These are phyloP conservation scores for Samsoniella hepiali DNA, from an alignment of 2,329 filamentous ascomycete species.

Conservation along the genomic window DNA sequence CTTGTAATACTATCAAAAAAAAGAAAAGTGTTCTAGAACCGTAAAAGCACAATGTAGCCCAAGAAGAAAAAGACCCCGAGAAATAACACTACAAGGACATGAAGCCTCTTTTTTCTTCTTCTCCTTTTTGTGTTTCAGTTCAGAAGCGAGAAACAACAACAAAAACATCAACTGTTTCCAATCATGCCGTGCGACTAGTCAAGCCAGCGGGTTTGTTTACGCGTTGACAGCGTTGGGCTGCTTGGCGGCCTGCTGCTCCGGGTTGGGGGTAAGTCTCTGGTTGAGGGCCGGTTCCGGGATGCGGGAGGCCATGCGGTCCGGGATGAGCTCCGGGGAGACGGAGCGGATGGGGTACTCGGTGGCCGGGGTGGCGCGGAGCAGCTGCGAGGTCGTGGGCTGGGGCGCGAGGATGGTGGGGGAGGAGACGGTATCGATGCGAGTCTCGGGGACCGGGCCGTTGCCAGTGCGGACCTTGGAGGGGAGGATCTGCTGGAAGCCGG, in stretches of 20 bases:
- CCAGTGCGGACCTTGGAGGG: conserved; percentile 55
- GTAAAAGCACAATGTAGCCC: neutral
- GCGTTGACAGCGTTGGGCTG: conserved; percentile 28
- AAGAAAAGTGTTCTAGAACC: neutral
- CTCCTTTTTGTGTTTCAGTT: neutral
- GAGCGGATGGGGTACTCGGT: conserved; percentile 54
- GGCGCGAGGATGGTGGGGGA: conserved; percentile 49
- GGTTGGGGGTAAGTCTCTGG: conserved; percentile 46
- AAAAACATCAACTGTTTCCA: neutral
- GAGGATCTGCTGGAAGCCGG: conserved; percentile 57
- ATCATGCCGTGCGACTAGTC: neutral
- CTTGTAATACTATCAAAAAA: neutral
- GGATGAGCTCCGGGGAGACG: conserved; percentile 57
- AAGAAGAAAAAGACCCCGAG: neutral
- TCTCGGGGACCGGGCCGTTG: conserved; percentile 38
- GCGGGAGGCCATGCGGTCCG: conserved; percentile 59
- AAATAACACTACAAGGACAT: neutral
- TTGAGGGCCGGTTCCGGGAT: conserved; percentile 47
- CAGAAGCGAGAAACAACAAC: neutral
- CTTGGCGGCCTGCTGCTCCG: conserved; percentile 40
- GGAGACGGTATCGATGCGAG: conserved; percentile 42
- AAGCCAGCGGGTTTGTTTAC: conserved; percentile 12
- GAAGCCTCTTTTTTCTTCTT: no score
- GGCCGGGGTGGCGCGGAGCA: conserved; percentile 53
- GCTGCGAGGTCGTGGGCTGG: conserved; percentile 53